phyloP scores from a whole-genome alignment of 805 yeast species.

The Hanseniaspora valbyensis region DNA sequence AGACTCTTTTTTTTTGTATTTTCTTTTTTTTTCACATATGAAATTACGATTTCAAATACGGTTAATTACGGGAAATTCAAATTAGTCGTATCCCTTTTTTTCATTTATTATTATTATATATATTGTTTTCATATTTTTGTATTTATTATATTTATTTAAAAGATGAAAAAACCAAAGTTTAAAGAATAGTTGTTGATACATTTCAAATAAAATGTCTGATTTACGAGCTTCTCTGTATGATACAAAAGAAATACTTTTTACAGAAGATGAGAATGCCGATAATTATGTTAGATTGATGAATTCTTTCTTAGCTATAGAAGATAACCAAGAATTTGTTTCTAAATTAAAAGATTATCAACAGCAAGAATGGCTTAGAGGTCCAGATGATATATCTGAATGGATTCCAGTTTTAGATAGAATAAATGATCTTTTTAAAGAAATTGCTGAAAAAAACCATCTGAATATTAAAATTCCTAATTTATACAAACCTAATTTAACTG shows the following conservation, averaged over 20 bases:
- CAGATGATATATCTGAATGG: conserved; percentile 67
- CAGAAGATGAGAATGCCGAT: conserved; percentile 25
- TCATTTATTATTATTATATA: too few relatives aligned
- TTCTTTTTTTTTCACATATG: too few relatives aligned
- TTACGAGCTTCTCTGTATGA: neutral
- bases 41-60: too few relatives aligned
- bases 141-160: too few relatives aligned
- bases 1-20: too few relatives aligned
- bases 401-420: conserved; percentile 62
- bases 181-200: too few relatives aligned
- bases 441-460: conserved; percentile 40
- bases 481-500: neutral
- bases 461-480: conserved; percentile 20
- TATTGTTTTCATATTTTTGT: too few relatives aligned
- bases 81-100: too few relatives aligned
- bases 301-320: conserved; percentile 30
- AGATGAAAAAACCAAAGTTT: too few relatives aligned
- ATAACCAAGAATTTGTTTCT: conserved; percentile 33
- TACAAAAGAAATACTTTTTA: conserved; percentile 16
- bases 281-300: conserved; percentile 29
- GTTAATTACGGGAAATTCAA: too few relatives aligned
- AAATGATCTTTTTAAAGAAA: conserved; percentile 50
- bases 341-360: conserved; percentile 29
- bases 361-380: conserved; percentile 48
- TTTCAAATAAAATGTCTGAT: neutral